Percentiles rank a stretch among this genome's conserved stretches.
These are phyloP conservation scores for Aspergillus sp. DNA, from an alignment of 2,329 filamentous ascomycete genomes.

Conservation along the genomic window DNA sequence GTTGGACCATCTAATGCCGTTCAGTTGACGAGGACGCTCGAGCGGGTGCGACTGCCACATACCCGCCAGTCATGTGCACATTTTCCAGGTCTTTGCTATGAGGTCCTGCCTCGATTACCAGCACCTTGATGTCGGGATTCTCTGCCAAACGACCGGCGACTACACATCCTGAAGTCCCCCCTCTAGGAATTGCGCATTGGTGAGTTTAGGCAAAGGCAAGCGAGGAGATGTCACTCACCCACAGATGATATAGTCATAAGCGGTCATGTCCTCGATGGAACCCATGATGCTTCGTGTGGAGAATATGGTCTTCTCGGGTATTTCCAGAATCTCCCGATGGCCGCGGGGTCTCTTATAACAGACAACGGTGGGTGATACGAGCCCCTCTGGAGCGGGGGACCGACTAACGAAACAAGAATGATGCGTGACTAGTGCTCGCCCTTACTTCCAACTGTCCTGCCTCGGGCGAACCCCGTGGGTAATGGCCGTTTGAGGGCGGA, in stretches of 20 bases:
- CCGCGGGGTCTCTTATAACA: too few relatives aligned
- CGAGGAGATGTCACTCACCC: neutral
- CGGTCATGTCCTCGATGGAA: neutral
- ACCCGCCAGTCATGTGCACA: slow-evolving; percentile 47
- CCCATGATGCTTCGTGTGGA: neutral
- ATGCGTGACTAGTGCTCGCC: neutral
- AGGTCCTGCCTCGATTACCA: slow-evolving; percentile 50
- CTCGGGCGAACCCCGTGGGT: neutral
- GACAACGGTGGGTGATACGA: too few relatives aligned
- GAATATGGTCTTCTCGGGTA: too few relatives aligned
- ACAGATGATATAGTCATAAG: neutral
- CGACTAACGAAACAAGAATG: neutral
- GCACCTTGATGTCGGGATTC: slow-evolving; percentile 40
- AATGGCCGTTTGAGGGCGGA: neutral
- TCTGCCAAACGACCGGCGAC: slow-evolving; percentile 50
- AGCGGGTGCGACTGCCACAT: slow-evolving; percentile 2
- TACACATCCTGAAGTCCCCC: slow-evolving; percentile 51
- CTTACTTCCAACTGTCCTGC: neutral
- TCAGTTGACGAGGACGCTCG: neutral
- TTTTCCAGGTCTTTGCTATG: slow-evolving; percentile 46
- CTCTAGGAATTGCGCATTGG: slow-evolving; percentile 25
- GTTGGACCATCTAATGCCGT: slow-evolving; percentile 37
- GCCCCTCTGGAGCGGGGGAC: neutral
- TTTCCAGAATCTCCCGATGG: too few relatives aligned
- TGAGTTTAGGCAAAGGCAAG: neutral